Evolutionary conservation across 106 monocot genomes (phyloP).

Genomic region (Dendrobium chrysotoxum): DNA sequence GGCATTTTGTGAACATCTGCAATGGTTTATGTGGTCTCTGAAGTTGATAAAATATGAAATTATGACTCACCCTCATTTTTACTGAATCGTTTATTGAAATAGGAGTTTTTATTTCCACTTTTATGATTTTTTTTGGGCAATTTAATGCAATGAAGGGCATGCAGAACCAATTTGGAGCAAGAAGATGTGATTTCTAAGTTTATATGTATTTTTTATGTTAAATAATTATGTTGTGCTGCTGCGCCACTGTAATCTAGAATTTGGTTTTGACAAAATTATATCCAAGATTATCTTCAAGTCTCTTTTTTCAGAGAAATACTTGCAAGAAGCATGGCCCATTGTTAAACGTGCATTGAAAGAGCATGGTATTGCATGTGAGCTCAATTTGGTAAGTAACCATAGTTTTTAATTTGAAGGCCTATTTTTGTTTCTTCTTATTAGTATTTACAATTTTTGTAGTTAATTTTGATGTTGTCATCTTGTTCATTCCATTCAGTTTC

Average conservation of each 20-base stretch:
- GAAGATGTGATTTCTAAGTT: too few relatives aligned
- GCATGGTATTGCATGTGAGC: constrained; percentile 68
- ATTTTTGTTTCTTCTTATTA: not conserved
- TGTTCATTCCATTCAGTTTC: not conserved
- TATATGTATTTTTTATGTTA: too few relatives aligned
- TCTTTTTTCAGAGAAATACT: constrained; percentile 68
- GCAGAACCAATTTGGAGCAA: too few relatives aligned
- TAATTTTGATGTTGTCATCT: not conserved
- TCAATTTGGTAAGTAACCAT: constrained; percentile 63
- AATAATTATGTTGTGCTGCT: not conserved
- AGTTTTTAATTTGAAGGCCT: not conserved
- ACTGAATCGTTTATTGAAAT: too few relatives aligned
- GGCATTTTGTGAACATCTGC: too few relatives aligned
- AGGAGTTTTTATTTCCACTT: too few relatives aligned
- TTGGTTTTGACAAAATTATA: not conserved
- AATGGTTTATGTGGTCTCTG: too few relatives aligned
- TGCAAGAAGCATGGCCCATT: constrained; percentile 88
- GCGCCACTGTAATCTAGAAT: not conserved
- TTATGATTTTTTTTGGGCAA: too few relatives aligned
- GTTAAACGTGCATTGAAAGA: constrained; percentile 76
- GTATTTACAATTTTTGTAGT: not conserved
- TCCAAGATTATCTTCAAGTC: not conserved
- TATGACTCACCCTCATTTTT: too few relatives aligned
- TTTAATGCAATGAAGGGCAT: too few relatives aligned
- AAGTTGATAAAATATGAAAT: too few relatives aligned